Conservation (phyloP, 1,139 yeast genomes). For the Diutina pseudorugosa region DNA sequence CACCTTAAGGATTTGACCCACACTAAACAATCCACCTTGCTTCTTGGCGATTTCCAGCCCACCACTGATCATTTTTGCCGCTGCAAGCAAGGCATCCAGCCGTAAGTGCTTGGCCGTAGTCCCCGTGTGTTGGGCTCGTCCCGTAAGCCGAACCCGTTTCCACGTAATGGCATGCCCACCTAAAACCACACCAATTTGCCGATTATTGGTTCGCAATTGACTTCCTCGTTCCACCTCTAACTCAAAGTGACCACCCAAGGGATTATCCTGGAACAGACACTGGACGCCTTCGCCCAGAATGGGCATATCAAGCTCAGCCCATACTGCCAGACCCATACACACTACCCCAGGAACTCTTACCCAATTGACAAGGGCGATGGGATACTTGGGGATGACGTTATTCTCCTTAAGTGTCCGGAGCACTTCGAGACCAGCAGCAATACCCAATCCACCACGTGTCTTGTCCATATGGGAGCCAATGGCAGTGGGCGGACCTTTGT, state of each 20-base stretch:
- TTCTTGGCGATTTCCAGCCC: conserved; percentile 45
- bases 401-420: conserved; percentile 53
- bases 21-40: conserved; percentile 42
- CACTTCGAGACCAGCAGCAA: conserved; percentile 54
- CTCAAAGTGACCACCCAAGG: conserved; percentile 59
- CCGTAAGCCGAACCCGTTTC: conserved; percentile 41
- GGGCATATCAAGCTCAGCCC: conserved; percentile 42
- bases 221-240: conserved; percentile 74
- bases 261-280: conserved; percentile 37
- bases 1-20: conserved; percentile 39
- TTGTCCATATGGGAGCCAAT: conserved; percentile 70
- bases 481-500: conserved; percentile 35
- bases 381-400: conserved; percentile 44
- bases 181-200: conserved; percentile 50
- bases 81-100: conserved; percentile 48
- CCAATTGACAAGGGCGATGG: conserved; percentile 58
- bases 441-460: conserved; percentile 70
- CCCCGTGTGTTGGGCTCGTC: conserved; percentile 62
- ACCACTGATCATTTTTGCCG: conserved; percentile 41
- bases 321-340: conserved; percentile 48
- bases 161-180: conserved; percentile 62
- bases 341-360: conserved; percentile 57
- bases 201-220: conserved; percentile 40
- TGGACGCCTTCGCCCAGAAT: conserved; percentile 26
- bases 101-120: conserved; percentile 59